Evolutionary conservation across 345 rosid species (phyloP).

Genomic region (Eucalyptus cloeziana): DNA sequence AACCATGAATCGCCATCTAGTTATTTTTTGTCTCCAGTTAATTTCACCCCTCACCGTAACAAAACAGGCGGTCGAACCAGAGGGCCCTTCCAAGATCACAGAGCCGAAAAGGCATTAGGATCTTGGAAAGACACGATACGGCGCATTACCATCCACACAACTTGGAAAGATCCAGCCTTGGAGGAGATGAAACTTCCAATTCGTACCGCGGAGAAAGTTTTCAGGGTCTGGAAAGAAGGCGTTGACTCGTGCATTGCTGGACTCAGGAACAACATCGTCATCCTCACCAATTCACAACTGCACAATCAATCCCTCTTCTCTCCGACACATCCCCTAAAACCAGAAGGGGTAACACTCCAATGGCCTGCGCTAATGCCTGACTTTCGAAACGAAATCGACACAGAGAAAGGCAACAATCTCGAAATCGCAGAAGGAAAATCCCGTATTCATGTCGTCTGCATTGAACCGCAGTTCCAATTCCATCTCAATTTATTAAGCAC

Average conservation of each 20-base stretch:
- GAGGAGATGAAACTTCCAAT: not conserved
- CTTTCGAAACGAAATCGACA: not conserved
- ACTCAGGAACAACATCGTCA: not conserved
- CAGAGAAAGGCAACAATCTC: not conserved
- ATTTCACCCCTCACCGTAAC: not conserved
- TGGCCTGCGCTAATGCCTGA: not conserved
- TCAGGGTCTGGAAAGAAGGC: not conserved
- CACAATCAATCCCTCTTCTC: not conserved
- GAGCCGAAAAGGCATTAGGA: not conserved
- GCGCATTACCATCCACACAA: not conserved
- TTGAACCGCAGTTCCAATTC: not conserved
- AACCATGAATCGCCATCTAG: not conserved
- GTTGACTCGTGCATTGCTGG: not conserved
- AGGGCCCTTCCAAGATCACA: not conserved
- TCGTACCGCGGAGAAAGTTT: not conserved
- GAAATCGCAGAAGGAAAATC: not conserved
- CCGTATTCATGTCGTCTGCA: not conserved
- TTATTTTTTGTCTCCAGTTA: not conserved
- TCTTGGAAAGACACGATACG: not conserved
- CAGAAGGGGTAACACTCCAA: too few species aligned
- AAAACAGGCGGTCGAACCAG: not conserved
- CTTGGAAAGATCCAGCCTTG: not conserved
- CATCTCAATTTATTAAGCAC: not conserved
- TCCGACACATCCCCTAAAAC: not conserved
- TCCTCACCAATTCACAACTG: not conserved